Conservation (phyloP, 345 rosid species). For the Eucalyptus victrix region DNA sequence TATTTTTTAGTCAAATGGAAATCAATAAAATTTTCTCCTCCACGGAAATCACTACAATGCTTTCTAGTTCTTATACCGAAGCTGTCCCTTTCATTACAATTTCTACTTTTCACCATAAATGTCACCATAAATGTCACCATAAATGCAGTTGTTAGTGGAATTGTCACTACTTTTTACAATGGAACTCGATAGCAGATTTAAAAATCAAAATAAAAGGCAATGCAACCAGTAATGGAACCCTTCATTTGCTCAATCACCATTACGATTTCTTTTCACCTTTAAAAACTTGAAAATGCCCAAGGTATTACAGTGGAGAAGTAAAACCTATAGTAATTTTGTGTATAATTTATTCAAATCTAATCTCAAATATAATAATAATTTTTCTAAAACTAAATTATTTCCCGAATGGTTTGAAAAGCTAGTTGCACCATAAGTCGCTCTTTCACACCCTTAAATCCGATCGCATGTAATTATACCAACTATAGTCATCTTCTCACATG, state of each 20-base stretch:
- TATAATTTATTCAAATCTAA: neutral
- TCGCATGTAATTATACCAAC: too few relatives aligned
- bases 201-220: too few relatives aligned
- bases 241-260: neutral
- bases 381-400: neutral
- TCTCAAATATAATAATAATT: neutral
- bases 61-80: too few relatives aligned
- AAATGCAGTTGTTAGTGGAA: too few relatives aligned
- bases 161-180: neutral
- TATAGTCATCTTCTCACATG: neutral
- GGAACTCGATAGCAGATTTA: too few relatives aligned
- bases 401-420: fast-evolving
- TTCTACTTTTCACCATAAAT: too few relatives aligned
- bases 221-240: neutral
- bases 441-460: neutral
- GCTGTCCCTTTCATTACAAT: neutral
- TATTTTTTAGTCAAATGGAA: neutral
- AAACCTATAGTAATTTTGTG: neutral
- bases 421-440: fast-evolving
- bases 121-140: neutral
- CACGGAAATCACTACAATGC: too few relatives aligned
- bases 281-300: neutral
- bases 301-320: neutral
- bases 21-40: too few relatives aligned
- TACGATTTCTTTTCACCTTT: neutral